phyloP scores from a whole-genome alignment of 2,329 filamentous ascomycete species.

The Neonectria neomacrospora region DNA sequence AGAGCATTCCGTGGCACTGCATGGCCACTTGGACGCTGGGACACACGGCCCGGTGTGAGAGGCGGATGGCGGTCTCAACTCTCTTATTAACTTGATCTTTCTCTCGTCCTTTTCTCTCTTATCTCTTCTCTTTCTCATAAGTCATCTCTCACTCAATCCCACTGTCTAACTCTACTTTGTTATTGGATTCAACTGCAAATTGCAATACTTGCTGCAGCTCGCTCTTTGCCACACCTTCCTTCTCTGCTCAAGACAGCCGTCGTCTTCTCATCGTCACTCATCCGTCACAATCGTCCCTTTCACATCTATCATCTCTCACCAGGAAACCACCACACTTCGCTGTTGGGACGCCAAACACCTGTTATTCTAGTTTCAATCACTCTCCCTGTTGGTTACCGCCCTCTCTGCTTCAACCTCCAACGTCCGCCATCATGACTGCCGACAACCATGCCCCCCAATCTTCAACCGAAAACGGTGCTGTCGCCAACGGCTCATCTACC shows the following conservation, averaged over 20 bases:
- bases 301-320: neutral
- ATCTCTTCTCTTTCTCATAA: conserved; percentile 13
- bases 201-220: neutral
- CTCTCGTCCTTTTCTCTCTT: conserved; percentile 12
- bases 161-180: neutral
- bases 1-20: conserved; percentile 32
- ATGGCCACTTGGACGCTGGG: conserved; percentile 4
- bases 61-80: conserved; percentile 1
- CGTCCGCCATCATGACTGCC: conserved; percentile 43
- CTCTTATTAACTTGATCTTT: neutral
- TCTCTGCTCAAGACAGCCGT: conserved; percentile 23
- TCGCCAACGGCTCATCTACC: conserved; percentile 38
- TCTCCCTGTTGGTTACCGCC: neutral
- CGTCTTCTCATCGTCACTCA: conserved; percentile 20
- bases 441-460: conserved; percentile 37
- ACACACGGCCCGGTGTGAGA: conserved; percentile 7
- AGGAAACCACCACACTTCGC: neutral
- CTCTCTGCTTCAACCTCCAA: conserved; percentile 6
- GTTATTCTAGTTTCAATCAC: neutral
- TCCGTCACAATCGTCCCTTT: conserved; percentile 12
- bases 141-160: conserved; percentile 11
- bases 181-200: neutral
- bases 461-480: conserved; percentile 40
- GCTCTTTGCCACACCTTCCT: conserved; percentile 25
- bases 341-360: neutral